Percentiles rank a stretch among this genome's conserved stretches.
phyloP scores from a whole-genome alignment of 2,329 filamentous ascomycete genomes.

The Diaporthe amygdali region DNA sequence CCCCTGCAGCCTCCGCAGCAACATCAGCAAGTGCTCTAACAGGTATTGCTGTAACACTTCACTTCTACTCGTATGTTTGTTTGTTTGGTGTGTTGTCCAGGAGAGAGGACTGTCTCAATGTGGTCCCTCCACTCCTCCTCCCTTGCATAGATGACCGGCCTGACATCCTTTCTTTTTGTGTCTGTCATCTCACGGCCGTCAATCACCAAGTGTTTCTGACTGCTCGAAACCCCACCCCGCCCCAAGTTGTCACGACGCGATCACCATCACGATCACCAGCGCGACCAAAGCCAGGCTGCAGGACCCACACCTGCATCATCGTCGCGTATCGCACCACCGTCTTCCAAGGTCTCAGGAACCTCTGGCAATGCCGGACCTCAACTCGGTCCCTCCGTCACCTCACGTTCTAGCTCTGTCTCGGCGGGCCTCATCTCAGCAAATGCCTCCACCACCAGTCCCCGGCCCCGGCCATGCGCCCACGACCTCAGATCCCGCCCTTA shows the following conservation, averaged over 20 bases:
- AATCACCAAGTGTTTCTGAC: neutral
- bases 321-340: constrained; percentile 2
- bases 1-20: neutral
- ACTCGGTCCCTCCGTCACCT: constrained; percentile 59
- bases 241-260: neutral
- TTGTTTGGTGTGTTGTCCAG: constrained; percentile 4
- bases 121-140: neutral
- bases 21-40: neutral
- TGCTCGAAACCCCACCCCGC: neutral
- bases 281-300: constrained; percentile 2
- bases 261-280: neutral
- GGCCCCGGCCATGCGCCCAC: constrained; percentile 31
- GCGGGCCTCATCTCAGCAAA: constrained; percentile 50
- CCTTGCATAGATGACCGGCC: constrained; percentile 11
- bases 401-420: constrained; percentile 48
- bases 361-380: constrained; percentile 58
- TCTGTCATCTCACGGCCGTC: neutral
- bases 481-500: constrained; percentile 46
- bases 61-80: constrained; percentile 11
- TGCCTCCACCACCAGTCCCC: constrained; percentile 45
- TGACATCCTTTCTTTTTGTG: neutral
- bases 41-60: neutral
- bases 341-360: neutral
- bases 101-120: neutral
- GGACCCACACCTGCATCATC: constrained; percentile 17